Base-by-base conservation (phyloP, 2,329 filamentous ascomycete genomes). In the Exophiala phaeomuriformis region DNA sequence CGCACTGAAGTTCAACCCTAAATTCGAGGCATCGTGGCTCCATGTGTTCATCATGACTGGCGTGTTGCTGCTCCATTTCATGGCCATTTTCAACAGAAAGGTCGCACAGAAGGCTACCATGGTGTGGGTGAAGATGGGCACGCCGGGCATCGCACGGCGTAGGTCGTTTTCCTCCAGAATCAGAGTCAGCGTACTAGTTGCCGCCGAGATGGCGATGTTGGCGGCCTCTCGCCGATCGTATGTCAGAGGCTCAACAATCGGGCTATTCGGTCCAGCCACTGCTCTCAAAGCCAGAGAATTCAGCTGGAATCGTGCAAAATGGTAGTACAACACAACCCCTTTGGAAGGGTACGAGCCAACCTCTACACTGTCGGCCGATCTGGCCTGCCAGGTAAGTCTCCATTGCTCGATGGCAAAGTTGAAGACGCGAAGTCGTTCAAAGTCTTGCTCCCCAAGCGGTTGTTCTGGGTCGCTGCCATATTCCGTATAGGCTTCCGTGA, bases 391-490 rank as follows among this genome's bases (percentile, higher is more conserved):
- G 27, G 73, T 67, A 3, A 75, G 67, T 55, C 74, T 71, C 76
- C 76, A 78, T 55, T 76, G 72, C 62, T 77, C 75, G 9, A 79
- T 68, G 3, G 68, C 66, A 9, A 77, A 66, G 52, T 72, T 72
- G 59, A 69, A 71, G 32, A 68, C 65, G 7, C 71, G 64, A 43
- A 73, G 57, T 52, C 81, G 78, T 8, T 73, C 70, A 32, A 75
- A 72, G 52, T 80, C 78, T 2, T 73, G 71, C 19, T 75, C 69
- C 0, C 75, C 75, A 3, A 82, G 67, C 0, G 74, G 70, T 30
- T 78, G 73, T 8, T 77, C 75, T 0, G 70, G 75, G 47, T 82
- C 78, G 0, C 73, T 74, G 0, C 80, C 79, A 55, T 82, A 82
- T 0, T 78, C 79, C 68, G 57, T 75, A 66, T 61, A 81, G 66